Evolutionary conservation across 345 rosid species (phyloP), one percentile per base, ranked within the genome.

Genomic region (Populus simonii): DNA sequence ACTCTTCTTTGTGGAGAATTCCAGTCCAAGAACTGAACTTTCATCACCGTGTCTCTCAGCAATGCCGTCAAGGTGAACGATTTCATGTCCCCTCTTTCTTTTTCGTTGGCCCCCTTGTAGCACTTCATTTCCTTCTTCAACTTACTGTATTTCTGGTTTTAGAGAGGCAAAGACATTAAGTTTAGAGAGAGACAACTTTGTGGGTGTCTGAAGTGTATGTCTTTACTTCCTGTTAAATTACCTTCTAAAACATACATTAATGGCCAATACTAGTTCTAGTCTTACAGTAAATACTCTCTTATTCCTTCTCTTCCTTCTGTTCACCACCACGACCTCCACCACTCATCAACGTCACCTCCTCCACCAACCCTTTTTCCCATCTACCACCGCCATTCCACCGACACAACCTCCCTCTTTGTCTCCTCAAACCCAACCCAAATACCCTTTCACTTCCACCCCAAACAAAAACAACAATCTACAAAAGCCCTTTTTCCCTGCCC

Each of bases 341-440:
- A 1, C 27, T 15, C 53, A 20, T 55, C 75, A 66, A 67, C 78
- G 82, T 7, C 82, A 74, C 45, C 78, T 80, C 66, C 82, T 80
- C 45, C 82, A 80, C 78, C 82, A 74, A 23, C 82, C 82, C 2
- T 80, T 80, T 13, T 70, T 80, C 29, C 82, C 82, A 6, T 9
- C 41, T 6, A 62, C 70, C 27, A 35, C 61, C n/a, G 8, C 57
- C 3, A 20, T 74, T n/a, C 75, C 82, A 9, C 82, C 82, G 2
- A 27, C 16, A 2, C 71, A 69, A 3, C 66, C 82, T 7, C 82
- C 82, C 13, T 70, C 75, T 13, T 47, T 59, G 2, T 39, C 78
- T 68, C 77, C 77, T 7, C 78, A 68, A 55, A 41, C 74, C 33
- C 73, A 41, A 61, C 82, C 82, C 8, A 74, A 79, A 62, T 80